Base-by-base conservation (phyloP, 192 early-diverging fungal genomes). In the Coemansia biformis region DNA sequence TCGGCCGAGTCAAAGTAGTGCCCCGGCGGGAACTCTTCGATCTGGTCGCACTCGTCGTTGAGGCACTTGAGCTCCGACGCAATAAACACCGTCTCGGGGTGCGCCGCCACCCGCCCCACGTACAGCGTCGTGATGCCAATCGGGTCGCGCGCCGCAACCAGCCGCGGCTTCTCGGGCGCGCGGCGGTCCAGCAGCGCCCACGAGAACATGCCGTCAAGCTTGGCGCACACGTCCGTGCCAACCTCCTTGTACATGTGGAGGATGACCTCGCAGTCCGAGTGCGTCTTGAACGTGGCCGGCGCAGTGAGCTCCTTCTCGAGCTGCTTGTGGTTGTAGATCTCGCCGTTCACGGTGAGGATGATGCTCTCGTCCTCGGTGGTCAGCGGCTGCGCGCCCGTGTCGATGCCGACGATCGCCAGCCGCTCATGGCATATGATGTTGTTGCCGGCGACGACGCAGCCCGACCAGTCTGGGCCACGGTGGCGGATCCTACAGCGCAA, bases 401-500 rank as follows among this genome's bases (percentile, higher is more conserved):
- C 94, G 59, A 98, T 86, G 65, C 96, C 96, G 47, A 98, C 96
- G 55, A 98, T 98, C 32, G 96, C 96, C 43, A 98, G 75, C 71
- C 96, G 88, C 78, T 98, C 96, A 58, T 98, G 96, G 79, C 88
- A 89, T 38, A 98, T 59, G 54, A 98, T 87, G 77, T 84, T 83
- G 79, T 92, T 88, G 43, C 82, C 87, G 21, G 75, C 65, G 30
- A 88, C 72, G 24, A 78, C 79, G 77, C 90, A 88, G 28, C 96
- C 96, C 53, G 83, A 87, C 96, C 96, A 98, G 71, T 98, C 93
- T n/a, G 96, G 96, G 32, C 96, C 96, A 68, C 96, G 89, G 64
- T 98, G 96, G 57, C 96, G 83, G 38, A 98, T 71, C 62, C 89
- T 51, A 65, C 26, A n/a, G n/a, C n/a, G n/a, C n/a, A n/a, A n/a